Percentiles rank a stretch among this genome's conserved stretches.
These are phyloP conservation scores for Ascochyta clinopodiicola DNA, from an alignment of 2,329 filamentous ascomycete species.

Conservation along the genomic window DNA sequence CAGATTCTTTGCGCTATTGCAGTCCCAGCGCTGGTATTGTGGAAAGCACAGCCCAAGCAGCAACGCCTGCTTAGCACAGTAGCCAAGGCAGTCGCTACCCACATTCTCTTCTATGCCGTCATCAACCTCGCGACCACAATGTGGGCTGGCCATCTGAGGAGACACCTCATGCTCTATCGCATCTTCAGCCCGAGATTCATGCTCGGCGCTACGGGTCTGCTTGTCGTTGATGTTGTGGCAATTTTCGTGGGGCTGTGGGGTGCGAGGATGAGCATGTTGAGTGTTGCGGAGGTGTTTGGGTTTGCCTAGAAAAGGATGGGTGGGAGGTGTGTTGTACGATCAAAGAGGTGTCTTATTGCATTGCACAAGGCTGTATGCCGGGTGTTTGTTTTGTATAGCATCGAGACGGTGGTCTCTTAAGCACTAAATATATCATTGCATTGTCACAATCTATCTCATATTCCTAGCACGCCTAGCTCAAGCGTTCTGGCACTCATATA, in stretches of 20 bases:
- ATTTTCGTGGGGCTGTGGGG: constrained; percentile 76
- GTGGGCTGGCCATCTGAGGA: constrained; percentile 85
- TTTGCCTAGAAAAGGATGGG: constrained; percentile 23
- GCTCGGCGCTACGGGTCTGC: constrained; percentile 73
- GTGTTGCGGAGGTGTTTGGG: constrained; percentile 88
- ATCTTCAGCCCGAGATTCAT: constrained; percentile 94
- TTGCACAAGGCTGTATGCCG: not conserved
- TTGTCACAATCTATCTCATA: not conserved
- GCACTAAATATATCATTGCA: not conserved
- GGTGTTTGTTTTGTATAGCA: not conserved
- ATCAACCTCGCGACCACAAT: constrained; percentile 85
- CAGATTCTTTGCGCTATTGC: constrained; percentile 83
- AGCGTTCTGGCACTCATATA: not conserved
- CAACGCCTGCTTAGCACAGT: constrained; percentile 69
- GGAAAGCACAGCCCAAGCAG: constrained; percentile 84
- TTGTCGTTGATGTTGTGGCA: constrained; percentile 78
- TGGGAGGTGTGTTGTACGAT: not conserved
- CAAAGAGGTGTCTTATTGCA: not conserved
- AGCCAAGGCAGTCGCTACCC: constrained; percentile 73
- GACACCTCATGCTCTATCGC: constrained; percentile 95
- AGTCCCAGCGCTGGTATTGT: constrained; percentile 82
- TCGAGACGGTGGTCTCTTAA: not conserved
- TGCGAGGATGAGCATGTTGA: constrained; percentile 75
- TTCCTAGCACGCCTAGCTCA: not conserved
- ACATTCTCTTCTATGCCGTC: constrained; percentile 81